A percentile compares a stretch with the other conserved stretches of the same genome.
phyloP scores from a whole-genome alignment of 306 rosid species.

The Acacia confusa region DNA sequence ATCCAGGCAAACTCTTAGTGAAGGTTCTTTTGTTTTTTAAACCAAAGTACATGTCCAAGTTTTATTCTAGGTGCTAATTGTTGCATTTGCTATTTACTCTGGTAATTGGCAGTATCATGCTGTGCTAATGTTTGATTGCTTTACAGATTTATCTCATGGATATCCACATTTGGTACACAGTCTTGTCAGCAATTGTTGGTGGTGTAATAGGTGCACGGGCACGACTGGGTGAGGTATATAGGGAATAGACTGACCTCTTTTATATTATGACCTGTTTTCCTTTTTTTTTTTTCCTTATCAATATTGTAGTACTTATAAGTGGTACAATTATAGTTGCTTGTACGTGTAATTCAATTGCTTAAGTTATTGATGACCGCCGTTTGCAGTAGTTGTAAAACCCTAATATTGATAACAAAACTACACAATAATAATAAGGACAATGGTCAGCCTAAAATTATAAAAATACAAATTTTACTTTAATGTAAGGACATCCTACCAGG shows the following conservation, averaged over 20 bases:
- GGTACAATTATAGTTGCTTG: background rate
- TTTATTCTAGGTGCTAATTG: background rate
- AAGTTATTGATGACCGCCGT: background rate
- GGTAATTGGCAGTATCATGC: slow-evolving; percentile 15
- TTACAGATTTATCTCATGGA: slow-evolving; percentile 95
- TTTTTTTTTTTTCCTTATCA: background rate
- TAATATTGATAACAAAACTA: background rate
- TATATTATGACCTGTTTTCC: background rate
- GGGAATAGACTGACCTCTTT: background rate
- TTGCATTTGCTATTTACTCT: slow-evolving; percentile 1
- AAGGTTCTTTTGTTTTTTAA: background rate
- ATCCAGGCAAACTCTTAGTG: background rate
- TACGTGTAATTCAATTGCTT: background rate
- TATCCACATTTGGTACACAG: slow-evolving; percentile 87
- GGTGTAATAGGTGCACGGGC: slow-evolving; percentile 94
- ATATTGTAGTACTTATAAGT: background rate
- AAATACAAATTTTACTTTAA: background rate
- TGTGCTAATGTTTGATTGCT: slow-evolving; percentile 34
- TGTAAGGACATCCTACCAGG: background rate
- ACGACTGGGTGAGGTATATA: slow-evolving; percentile 93
- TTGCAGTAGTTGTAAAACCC: slow-evolving; percentile 6
- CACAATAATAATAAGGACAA: background rate
- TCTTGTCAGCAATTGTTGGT: slow-evolving; percentile 89
- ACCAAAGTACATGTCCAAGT: background rate
- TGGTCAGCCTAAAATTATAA: background rate